Evolutionary conservation across 768 basidiomycete genomes (phyloP), one percentile per base, ranked within the genome.

Genomic region (Trametes punicea): DNA sequence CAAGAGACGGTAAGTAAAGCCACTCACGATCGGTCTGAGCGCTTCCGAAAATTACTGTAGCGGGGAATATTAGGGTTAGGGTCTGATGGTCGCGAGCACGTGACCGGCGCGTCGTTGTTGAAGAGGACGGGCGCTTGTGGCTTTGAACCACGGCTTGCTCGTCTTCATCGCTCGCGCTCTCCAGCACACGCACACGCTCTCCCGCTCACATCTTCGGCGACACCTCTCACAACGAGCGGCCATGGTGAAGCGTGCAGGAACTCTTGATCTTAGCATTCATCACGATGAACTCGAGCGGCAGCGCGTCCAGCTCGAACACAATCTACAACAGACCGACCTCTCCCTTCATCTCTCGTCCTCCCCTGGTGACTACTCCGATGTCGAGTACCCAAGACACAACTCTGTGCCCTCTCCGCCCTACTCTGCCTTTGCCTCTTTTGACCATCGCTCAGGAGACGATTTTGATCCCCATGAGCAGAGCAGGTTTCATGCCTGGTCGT

Each of bases 261-360:
- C 40, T 23, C 56, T 74, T 33, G 79, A 81, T 51, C 70, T 79
- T 59, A 79, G 77, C 73, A 91, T 91, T 51, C 76, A 65, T 7
- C 85, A 83, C 55, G 90, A 92, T 67, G 81, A 84, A 71, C 82
- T 85, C 64, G 90, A 93, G 69, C 77, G 85, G 29, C 69, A 85
- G 67, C 84, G 90, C 58, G 87, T 89, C 48, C 81, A 82, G 67
- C 87, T 93, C 47, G 90, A 93, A 71, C 76, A 84, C 66, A 87
- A 88, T 64, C 78, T 93, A 55, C 83, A 86, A 65, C 77, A 84
- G 68, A 85, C 85, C 16, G 84, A 88, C 64, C 68, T 87, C 60
- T 87, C 87, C 54, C 78, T 89, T 50, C 84, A 84, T 62, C 77
- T 88, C 59, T 86, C 87, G 20, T 82, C 83, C 11, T 70, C 62